A percentile compares a stretch with the other conserved stretches of the same genome.
Evolutionary conservation across 768 basidiomycete genomes (phyloP).

Genomic region (Boletus sp.): DNA sequence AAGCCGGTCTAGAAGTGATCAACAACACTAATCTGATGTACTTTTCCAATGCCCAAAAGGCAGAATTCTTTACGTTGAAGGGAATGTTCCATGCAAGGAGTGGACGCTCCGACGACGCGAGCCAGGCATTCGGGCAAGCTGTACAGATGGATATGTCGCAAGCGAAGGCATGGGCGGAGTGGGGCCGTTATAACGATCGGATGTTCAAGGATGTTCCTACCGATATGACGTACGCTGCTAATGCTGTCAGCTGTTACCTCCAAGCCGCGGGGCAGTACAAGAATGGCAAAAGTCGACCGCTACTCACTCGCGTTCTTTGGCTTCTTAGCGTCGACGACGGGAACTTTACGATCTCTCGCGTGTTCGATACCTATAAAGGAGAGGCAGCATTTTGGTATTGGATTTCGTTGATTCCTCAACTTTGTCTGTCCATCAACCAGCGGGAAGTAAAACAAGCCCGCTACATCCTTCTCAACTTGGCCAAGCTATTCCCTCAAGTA

Average conservation of each 20-base stretch:
- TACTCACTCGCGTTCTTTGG: constrained; percentile 94
- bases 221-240: constrained; percentile 74
- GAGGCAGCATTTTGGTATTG: constrained; percentile 98
- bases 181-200: constrained; percentile 91
- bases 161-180: constrained; percentile 98
- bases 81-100: constrained; percentile 96
- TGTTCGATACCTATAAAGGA: constrained; percentile 94
- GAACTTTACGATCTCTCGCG: constrained; percentile 63
- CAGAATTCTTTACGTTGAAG: constrained; percentile 97
- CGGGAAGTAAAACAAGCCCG: constrained; percentile 92
- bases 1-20: constrained; percentile 95
- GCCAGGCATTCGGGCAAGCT: constrained; percentile 88
- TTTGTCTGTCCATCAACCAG: constrained; percentile 84
- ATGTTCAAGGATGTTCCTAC: constrained; percentile 84
- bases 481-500: constrained; percentile 90
- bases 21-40: constrained; percentile 99
- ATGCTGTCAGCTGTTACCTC: constrained; percentile 95
- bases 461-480: constrained; percentile 83
- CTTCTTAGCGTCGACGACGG: constrained; percentile 88
- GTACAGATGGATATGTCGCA: constrained; percentile 94
- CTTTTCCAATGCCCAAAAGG: constrained; percentile 91
- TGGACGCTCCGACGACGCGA: constrained; percentile 84
- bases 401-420: constrained; percentile 95
- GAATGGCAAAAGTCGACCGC: constrained; percentile 85
- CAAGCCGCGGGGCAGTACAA: constrained; percentile 97